Evolutionary conservation across 176 grass and related monocot species (phyloP), one percentile per base, ranked within the genome.

Genomic region (Oryza officinalis): DNA sequence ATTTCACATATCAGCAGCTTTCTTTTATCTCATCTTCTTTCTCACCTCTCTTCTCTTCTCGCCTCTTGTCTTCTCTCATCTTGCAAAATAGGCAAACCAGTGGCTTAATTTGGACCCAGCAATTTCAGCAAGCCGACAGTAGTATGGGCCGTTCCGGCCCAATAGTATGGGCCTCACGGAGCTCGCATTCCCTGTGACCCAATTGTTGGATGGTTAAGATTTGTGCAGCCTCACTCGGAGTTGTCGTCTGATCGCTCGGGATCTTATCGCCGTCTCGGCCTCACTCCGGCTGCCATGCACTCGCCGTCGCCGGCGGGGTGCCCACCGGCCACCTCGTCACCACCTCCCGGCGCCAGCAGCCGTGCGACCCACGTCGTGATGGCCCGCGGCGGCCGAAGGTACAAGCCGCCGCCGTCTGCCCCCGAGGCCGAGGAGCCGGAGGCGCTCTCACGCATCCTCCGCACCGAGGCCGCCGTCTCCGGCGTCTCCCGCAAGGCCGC

Each of bases 391-490:
- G 22, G 72, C 66, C 81, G 65, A 27, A 25, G 86, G 65, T 67
- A 73, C 77, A 85, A 67, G 26, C 52, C 49, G 20, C 28, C 60
- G 66, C 40, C 54, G 0, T 50, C 77, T 18, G 23, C 38, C 2
- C 20, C 47, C 7, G 80, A 81, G 13, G 44, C 74, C 35, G 85
- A 47, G 57, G 75, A 77, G 57, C 77, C 86, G 52, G 80, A 84
- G 60, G 79, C 85, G 35, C 87, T 97, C 38, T 78, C 90, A 46
- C 80, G 84, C 81, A 86, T 98, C 75, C 87, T 98, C 54, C 90
- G 88, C 49, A 91, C 92, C 3, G 95, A 93, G 78, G 88, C 90
- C 47, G 90, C 92, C 31, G 73, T 93, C 33, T 85, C 92, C 1
- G 89, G 87, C 25, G 77, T 98, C 73, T 84, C 88, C 22, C 82